Base-by-base conservation (phyloP, 164 flowering plant species). In the Nelumbo lutea region DNA sequence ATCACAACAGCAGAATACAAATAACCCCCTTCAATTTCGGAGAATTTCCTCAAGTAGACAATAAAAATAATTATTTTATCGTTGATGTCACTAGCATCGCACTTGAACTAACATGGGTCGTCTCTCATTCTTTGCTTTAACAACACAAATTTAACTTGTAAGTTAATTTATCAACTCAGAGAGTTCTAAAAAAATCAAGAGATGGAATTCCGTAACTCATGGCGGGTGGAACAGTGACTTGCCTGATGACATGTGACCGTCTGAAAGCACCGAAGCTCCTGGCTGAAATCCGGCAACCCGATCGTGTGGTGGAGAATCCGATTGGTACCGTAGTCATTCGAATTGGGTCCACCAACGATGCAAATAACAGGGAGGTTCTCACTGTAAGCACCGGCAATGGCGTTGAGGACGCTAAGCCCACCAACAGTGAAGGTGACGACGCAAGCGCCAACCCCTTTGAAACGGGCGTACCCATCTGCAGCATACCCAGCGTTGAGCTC, bases 301-400 rank as follows among this genome's bases (percentile, higher is more conserved):
- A 86, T 84, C 0, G 92, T 88, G 62, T 88, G 92, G 61, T 86
- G 92, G 60, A 88, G 72, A 56, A 88, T 84, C 74, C 90, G 70
- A 66, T 80, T 83, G 0, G 86, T 79, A 1, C 92, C 88, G 68
- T 80, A 86, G 55, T 84, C 92, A 47, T 88, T 88, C 1, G 89
- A 84, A 68, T 85, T 84, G 42, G 92, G 27, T 27, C 27, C 27
- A 27, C 27, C 27, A 27, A 27, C 27, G 27, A 27, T 27, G 27
- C 27, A 27, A 43, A 86, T 83, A 48, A 88, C 83, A 6, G 92
- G 92, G 78, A 88, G 71, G 47, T 86, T 83, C 83, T 88, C 92
- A 65, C 92, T 88, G 68, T 79, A 84, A 41, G 92, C 88, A 2
- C 92, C 92, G 48, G 92, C 27, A 27, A 27, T 27, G 27, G 27